A percentile compares a stretch with the other conserved stretches of the same genome.
Evolutionary conservation across 371 early-diverging fungal genomes (phyloP).

Genomic region (Apophysomyces trapeziformis): DNA sequence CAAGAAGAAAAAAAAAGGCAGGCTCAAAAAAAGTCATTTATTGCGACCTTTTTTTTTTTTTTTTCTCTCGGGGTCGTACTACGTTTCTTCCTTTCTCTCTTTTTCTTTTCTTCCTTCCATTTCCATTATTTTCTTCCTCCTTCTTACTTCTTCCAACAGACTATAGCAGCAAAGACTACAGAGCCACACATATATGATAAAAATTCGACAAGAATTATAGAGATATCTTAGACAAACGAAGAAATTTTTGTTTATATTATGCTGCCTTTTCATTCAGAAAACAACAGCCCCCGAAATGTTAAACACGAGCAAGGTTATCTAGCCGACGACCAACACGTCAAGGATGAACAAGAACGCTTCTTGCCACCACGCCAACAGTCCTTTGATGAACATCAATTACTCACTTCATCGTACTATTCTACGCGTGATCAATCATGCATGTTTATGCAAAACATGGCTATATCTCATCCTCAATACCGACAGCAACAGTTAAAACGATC

Average conservation of each 20-base stretch:
- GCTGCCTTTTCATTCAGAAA: constrained; percentile 5
- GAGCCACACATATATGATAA: background rate
- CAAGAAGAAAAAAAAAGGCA: background rate
- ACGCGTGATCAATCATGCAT: constrained; percentile 8
- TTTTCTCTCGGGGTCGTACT: constrained; percentile 1
- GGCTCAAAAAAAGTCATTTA: background rate
- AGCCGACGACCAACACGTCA: background rate
- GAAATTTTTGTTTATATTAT: constrained; percentile 7
- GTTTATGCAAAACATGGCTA: constrained; percentile 7
- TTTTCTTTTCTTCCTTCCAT: background rate
- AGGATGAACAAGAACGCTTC: background rate
- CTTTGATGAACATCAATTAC: constrained; percentile 3
- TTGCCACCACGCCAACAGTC: background rate
- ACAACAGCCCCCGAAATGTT: background rate
- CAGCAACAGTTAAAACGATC: background rate
- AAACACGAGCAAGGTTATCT: background rate
- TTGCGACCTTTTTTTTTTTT: background rate
- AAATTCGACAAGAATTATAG: background rate
- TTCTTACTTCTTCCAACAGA: background rate
- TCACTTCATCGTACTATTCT: background rate
- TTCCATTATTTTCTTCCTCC: background rate
- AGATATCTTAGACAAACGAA: background rate
- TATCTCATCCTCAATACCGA: constrained; percentile 1
- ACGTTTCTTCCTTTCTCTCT: background rate
- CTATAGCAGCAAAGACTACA: background rate